These are phyloP conservation scores for Camptophora hylomeconis DNA, from an alignment of 2,329 filamentous ascomycete species.

Conservation along the genomic window DNA sequence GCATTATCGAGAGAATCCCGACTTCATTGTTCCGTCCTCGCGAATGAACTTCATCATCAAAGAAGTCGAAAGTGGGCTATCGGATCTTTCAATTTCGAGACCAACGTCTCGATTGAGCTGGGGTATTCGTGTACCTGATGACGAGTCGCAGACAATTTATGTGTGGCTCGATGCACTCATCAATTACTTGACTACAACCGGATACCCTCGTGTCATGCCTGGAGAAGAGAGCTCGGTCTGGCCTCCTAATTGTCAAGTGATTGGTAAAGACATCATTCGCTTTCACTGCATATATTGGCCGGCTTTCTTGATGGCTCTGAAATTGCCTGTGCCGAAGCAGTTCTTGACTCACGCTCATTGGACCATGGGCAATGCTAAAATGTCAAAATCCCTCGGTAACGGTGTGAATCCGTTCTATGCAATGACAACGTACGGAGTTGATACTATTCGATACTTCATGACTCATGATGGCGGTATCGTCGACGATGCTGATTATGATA, in stretches of 20 bases:
- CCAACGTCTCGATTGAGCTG: constrained; percentile 65
- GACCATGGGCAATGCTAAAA: constrained; percentile 83
- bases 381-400: constrained; percentile 92
- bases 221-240: constrained; percentile 54
- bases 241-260: constrained; percentile 83
- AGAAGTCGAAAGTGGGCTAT: constrained; percentile 63
- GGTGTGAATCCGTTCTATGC: constrained; percentile 92
- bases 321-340: constrained; percentile 62
- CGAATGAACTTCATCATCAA: constrained; percentile 68
- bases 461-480: constrained; percentile 64
- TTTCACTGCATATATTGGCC: constrained; percentile 99
- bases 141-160: constrained; percentile 80
- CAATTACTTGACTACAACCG: constrained; percentile 81
- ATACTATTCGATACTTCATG: constrained; percentile 82
- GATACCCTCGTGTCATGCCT: constrained; percentile 63
- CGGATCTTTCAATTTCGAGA: constrained; percentile 81
- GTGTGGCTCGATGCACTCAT: constrained; percentile 95
- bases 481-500: constrained; percentile 76
- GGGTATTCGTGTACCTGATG: constrained; percentile 81
- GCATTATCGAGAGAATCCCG: constrained; percentile 65
- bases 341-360: constrained; percentile 88
- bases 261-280: constrained; percentile 88
- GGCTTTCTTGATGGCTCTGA: constrained; percentile 80
- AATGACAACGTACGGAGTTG: constrained; percentile 74
- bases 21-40: constrained; percentile 59